These are phyloP conservation scores for Torulaspora maleeae DNA, from an alignment of 805 yeast genomes.

Conservation along the genomic window DNA sequence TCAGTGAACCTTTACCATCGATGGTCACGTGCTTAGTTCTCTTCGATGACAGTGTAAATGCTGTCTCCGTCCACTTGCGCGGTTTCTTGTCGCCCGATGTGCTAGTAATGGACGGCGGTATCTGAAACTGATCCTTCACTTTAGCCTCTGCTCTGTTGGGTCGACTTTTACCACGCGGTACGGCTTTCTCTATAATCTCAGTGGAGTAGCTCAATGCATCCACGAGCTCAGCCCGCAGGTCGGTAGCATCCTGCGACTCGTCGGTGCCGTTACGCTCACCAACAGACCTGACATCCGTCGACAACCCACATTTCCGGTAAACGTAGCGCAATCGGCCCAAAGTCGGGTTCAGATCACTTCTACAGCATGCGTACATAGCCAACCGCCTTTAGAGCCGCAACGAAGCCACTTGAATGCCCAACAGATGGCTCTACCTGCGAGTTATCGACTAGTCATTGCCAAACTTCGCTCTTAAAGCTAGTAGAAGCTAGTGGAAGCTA, in stretches of 20 bases:
- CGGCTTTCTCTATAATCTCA: slow-evolving; percentile 1
- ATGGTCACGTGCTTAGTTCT: slow-evolving; percentile 15
- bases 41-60: slow-evolving; percentile 8
- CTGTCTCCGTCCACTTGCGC: background rate
- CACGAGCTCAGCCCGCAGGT: background rate
- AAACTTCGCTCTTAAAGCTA: too few relatives aligned
- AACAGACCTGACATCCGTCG: background rate
- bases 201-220: slow-evolving; percentile 2
- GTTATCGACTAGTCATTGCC: background rate
- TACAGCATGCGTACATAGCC: slow-evolving; percentile 3
- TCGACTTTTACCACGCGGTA: background rate
- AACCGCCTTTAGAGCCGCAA: background rate
- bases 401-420: background rate
- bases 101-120: slow-evolving; percentile 2
- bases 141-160: background rate
- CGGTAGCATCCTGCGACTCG: background rate
- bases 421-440: background rate
- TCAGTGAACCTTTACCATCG: slow-evolving; percentile 5
- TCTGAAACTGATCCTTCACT: background rate
- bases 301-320: slow-evolving; percentile 4
- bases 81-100: background rate
- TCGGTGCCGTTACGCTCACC: background rate
- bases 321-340: slow-evolving; percentile 1
- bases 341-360: background rate
- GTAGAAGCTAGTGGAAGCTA: too few relatives aligned